Evolutionary conservation across 805 yeast genomes (phyloP).

Genomic region (Ogataea haglerorum): DNA sequence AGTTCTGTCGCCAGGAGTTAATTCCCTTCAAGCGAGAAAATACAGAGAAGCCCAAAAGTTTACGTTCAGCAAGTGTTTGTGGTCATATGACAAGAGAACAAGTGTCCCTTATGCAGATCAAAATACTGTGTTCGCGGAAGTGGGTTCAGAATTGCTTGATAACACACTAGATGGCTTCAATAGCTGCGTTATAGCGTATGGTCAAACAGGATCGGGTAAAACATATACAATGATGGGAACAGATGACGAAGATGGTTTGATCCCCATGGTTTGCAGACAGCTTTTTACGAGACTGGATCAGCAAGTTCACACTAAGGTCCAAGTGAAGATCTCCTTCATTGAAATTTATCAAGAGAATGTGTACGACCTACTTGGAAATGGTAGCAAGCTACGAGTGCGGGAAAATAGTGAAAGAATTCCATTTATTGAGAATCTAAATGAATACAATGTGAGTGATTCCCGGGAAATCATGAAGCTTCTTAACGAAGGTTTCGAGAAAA

Average conservation of each 20-base stretch:
- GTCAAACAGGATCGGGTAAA: conserved; percentile 84
- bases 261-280: conserved; percentile 57
- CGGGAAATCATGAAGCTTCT: conserved; percentile 48
- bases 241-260: conserved; percentile 52
- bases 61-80: conserved; percentile 49
- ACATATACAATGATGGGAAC: conserved; percentile 75
- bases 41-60: conserved; percentile 35
- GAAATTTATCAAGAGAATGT: conserved; percentile 81
- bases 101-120: conserved; percentile 43
- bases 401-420: conserved; percentile 65
- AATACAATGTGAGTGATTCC: conserved; percentile 45
- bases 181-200: conserved; percentile 48
- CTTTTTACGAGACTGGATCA: conserved; percentile 43
- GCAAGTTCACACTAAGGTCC: conserved; percentile 33
- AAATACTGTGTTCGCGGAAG: conserved; percentile 43
- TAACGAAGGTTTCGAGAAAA: conserved; percentile 46
- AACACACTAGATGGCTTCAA: conserved; percentile 61
- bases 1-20: conserved; percentile 6
- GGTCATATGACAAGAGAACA: conserved; percentile 41
- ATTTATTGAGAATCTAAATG: conserved; percentile 64
- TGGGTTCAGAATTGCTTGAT: conserved; percentile 58
- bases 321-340: conserved; percentile 56
- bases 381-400: conserved; percentile 47
- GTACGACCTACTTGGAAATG: conserved; percentile 49
- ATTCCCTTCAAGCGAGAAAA: conserved; percentile 13